Base-by-base conservation (phyloP, 2,329 filamentous ascomycete genomes). In the Penicillium janthinellum region DNA sequence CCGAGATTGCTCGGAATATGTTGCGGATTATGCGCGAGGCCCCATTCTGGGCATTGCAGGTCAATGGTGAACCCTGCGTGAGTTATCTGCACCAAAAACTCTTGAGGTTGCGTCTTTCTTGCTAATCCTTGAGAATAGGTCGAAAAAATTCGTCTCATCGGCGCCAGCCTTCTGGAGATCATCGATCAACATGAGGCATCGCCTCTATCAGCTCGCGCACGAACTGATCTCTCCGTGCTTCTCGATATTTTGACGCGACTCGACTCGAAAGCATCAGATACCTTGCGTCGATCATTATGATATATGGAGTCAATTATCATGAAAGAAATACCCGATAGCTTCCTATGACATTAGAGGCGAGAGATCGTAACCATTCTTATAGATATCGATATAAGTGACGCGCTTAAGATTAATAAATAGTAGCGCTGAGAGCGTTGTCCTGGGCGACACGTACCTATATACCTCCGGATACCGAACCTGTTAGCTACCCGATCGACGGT, bases 1-100 rank as follows among this genome's bases (percentile, higher is more conserved):
- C 78, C 0, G 79, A 81, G 49, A 79, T 81, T 50, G 79, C 78
- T 1, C 68, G 76, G 12, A 77, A 79, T 45, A 78, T 80, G 73
- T 41, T 80, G 14, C 68, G 73, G 0, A 73, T 79, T 0, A 75
- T 81, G 31, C 73, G 75, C 1, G 75, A 77, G 45, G 73, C 77
- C 1, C 78, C 79, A 0, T 80, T 80, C 41, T 80, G 77, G 75
- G 39, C 60, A 15, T 47, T 66, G 22, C 62, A 66, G 37, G 57
- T 63, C 11, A 66, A 65, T n/a, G 64, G 64, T n/a, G 62, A 66
- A 44, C 63, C 62, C 35, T 66, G 60, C 37, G 62, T 66, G 53
- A 54, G 63, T 59, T 20, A 5, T 5, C 12, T 38, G 5, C 14
- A 45, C 15, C 8, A 15, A n/a, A 31, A 20, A 3, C 3, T 20